Evolutionary conservation across 2,329 filamentous ascomycete species (phyloP).

Genomic region (Cucurbitaria berberidis): DNA sequence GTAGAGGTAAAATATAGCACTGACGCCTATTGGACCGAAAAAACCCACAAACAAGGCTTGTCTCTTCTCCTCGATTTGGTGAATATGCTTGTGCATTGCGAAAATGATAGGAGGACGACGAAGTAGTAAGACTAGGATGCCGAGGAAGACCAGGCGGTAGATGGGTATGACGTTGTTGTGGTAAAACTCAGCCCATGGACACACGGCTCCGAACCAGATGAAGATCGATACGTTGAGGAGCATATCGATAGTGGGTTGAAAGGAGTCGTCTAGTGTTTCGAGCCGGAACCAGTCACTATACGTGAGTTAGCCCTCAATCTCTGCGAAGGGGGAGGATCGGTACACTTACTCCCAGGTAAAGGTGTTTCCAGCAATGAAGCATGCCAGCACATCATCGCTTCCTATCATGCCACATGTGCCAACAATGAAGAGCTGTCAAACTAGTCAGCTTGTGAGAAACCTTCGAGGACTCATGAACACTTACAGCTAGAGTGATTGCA

Average conservation of each 20-base stretch:
- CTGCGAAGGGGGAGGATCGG: not conserved
- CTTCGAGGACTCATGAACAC: constrained; percentile 26
- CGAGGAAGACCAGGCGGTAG: constrained; percentile 74
- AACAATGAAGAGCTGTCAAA: constrained; percentile 72
- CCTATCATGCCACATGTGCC: constrained; percentile 88
- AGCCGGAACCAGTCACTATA: constrained; percentile 82
- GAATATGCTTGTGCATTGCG: constrained; percentile 74
- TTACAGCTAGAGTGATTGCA: constrained; percentile 77
- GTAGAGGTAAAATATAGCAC: constrained; percentile 88
- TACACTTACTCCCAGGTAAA: constrained; percentile 80
- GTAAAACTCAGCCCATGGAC: constrained; percentile 77
- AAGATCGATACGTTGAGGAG: constrained; percentile 87
- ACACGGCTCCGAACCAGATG: constrained; percentile 76
- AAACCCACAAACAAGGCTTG: constrained; percentile 90
- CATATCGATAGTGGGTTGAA: constrained; percentile 97
- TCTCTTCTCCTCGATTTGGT: constrained; percentile 74
- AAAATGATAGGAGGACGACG: constrained; percentile 80
- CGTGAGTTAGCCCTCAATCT: constrained; percentile 14
- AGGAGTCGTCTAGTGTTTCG: constrained; percentile 85
- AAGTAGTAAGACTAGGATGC: constrained; percentile 76
- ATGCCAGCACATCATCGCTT: constrained; percentile 87
- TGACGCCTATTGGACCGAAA: constrained; percentile 91
- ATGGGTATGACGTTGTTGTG: constrained; percentile 73
- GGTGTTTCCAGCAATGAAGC: constrained; percentile 88
- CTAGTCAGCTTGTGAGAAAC: not conserved